phyloP scores from a whole-genome alignment of 805 yeast genomes.

The Candida quercuum region DNA sequence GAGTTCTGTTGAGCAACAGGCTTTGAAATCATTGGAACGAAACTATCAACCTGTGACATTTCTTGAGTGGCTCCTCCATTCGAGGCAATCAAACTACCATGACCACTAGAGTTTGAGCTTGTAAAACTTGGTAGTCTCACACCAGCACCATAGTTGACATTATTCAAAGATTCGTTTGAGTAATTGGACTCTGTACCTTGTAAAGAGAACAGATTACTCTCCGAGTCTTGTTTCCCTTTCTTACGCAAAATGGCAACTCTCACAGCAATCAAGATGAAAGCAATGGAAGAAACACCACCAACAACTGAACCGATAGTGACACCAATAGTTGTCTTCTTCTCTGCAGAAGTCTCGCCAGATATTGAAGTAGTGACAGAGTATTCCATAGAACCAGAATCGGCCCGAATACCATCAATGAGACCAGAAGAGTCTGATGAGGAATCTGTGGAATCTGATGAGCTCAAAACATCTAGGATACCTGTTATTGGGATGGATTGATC shows the following conservation, averaged over 20 bases:
- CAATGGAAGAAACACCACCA: constrained; percentile 66
- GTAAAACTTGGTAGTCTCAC: constrained; percentile 11
- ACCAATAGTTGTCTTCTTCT: constrained; percentile 55
- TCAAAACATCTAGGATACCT: constrained; percentile 29
- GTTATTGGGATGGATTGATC: constrained; percentile 63
- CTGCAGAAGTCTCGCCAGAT: constrained; percentile 10
- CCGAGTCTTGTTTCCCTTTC: constrained; percentile 12
- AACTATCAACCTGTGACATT: constrained; percentile 24
- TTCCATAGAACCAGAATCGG: constrained; percentile 26
- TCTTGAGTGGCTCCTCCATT: constrained; percentile 3
- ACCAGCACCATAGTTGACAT: constrained; percentile 20
- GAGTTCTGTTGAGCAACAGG: constrained; percentile 71
- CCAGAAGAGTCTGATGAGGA: constrained; percentile 1
- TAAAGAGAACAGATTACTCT: constrained; percentile 13
- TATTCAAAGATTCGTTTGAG: constrained; percentile 13
- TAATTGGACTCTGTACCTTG: constrained; percentile 9
- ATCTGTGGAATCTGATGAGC: constrained; percentile 12
- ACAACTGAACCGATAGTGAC: constrained; percentile 78
- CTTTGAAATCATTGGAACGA: constrained; percentile 48
- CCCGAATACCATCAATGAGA: constrained; percentile 9
- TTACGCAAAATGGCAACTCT: constrained; percentile 37
- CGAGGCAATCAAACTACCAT: background rate
- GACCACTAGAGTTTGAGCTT: background rate
- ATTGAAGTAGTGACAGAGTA: constrained; percentile 17
- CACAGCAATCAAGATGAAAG: constrained; percentile 50